These are phyloP conservation scores for Metarhizium robertsii DNA, from an alignment of 2,329 filamentous ascomycete species.

Conservation along the genomic window DNA sequence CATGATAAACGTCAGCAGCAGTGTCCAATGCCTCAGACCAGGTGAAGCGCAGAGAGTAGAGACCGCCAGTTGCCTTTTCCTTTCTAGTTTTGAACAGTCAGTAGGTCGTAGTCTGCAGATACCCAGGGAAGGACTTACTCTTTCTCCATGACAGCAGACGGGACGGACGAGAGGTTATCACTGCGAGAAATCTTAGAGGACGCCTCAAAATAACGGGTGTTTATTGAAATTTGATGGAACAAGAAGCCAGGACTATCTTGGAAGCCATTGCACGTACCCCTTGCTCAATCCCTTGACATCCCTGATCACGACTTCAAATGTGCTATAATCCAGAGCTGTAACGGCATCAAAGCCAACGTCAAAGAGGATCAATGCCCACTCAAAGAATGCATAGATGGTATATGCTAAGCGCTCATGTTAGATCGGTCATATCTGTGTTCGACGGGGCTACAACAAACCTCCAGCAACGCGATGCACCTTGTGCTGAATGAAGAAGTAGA, in stretches of 20 bases:
- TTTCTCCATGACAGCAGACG: constrained; percentile 53
- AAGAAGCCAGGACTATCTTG: constrained; percentile 55
- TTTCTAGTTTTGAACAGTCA: constrained; percentile 45
- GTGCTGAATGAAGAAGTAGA: constrained; percentile 98
- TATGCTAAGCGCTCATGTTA: constrained; percentile 56
- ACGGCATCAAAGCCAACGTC: constrained; percentile 96
- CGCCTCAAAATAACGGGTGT: constrained; percentile 16
- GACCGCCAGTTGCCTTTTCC: constrained; percentile 59
- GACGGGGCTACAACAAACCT: constrained; percentile 48
- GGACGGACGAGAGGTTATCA: constrained; percentile 35
- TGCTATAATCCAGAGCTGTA: constrained; percentile 82
- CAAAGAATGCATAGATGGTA: constrained; percentile 95
- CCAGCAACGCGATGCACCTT: constrained; percentile 91
- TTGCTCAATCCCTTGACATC: constrained; percentile 85
- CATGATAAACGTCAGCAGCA: constrained; percentile 82
- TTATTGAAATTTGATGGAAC: constrained; percentile 22
- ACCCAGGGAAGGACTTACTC: constrained; percentile 48
- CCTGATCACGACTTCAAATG: constrained; percentile 78
- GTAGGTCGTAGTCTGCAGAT: neutral
- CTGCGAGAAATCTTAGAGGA: constrained; percentile 37
- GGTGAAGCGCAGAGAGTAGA: constrained; percentile 64
- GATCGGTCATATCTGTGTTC: neutral
- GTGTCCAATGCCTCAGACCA: constrained; percentile 70
- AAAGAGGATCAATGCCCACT: constrained; percentile 90
- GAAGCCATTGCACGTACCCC: constrained; percentile 98